Evolutionary conservation across 2,329 filamentous ascomycete species (phyloP).

Genomic region (Claviceps humidiphila): DNA sequence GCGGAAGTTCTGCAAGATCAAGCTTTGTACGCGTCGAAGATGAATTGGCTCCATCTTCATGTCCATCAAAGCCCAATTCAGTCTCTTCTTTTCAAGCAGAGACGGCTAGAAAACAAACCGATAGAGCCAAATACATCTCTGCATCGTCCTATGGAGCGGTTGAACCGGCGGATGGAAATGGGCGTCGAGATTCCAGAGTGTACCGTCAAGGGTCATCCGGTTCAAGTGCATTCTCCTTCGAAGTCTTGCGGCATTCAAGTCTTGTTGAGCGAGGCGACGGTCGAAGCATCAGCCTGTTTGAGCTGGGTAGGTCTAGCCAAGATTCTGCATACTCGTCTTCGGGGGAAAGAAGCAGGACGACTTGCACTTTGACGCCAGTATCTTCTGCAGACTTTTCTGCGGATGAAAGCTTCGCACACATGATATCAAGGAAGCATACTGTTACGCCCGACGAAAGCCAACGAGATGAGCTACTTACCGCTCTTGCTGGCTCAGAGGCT

Average conservation of each 20-base stretch:
- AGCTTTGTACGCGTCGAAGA: not conserved
- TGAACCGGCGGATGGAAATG: not conserved
- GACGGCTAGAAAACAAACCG: not conserved
- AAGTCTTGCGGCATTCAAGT: not conserved
- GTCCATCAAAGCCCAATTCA: not conserved
- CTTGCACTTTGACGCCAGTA: not conserved
- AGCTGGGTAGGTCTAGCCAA: not conserved
- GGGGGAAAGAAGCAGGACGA: not conserved
- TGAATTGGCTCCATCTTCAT: not conserved
- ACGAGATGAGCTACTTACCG: constrained; percentile 1
- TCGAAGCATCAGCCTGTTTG: not conserved
- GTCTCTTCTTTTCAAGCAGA: not conserved
- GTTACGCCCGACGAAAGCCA: constrained; percentile 1
- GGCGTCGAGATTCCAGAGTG: not conserved
- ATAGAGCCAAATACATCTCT: not conserved
- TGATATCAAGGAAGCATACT: not conserved
- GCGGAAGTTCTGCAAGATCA: not conserved
- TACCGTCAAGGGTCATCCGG: not conserved
- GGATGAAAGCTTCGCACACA: not conserved
- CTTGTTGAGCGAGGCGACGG: not conserved
- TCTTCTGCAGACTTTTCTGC: not conserved
- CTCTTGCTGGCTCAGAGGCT: not conserved
- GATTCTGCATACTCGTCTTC: not conserved
- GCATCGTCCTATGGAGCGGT: not conserved
- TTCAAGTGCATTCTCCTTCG: not conserved